Percentiles rank a stretch among this genome's conserved stretches.
Conservation (phyloP, 495 filamentous ascomycete genomes). For the Haplographium delicatum region DNA sequence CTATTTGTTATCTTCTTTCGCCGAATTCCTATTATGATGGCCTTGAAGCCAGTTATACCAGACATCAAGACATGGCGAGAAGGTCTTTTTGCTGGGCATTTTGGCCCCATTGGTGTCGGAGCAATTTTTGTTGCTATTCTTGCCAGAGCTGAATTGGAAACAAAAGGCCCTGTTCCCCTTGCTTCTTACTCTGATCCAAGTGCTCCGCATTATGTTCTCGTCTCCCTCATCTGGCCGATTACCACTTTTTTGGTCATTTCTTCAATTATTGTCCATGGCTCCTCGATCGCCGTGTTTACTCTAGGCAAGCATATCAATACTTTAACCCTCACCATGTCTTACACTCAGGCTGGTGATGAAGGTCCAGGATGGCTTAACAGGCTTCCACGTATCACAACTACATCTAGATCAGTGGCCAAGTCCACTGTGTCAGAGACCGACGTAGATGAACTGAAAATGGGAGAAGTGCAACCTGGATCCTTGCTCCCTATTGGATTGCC, state of each 20-base stretch:
- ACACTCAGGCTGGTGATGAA: conserved; percentile 81
- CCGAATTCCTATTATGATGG: conserved; percentile 92
- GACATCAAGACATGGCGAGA: conserved; percentile 99
- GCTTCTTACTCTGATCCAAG: conserved; percentile 48
- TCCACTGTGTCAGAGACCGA: conserved; percentile 48
- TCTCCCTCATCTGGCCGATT: conserved; percentile 91
- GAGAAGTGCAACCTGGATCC: conserved; percentile 69
- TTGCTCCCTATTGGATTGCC: conserved; percentile 71
- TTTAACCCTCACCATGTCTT: conserved; percentile 89
- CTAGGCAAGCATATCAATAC: conserved; percentile 98
- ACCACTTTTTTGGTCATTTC: conserved; percentile 90
- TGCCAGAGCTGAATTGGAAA: conserved; percentile 83
- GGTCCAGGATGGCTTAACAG: conserved; percentile 92
- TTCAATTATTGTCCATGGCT: conserved; percentile 94
- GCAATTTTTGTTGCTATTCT: conserved; percentile 94
- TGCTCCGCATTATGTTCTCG: conserved; percentile 57
- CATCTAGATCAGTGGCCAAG: conserved; percentile 81
- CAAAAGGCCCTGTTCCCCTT: conserved; percentile 63
- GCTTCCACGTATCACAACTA: conserved; percentile 81
- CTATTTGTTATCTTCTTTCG: conserved; percentile 93
- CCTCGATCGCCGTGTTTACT: conserved; percentile 96
- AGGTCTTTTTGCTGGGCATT: conserved; percentile 95
- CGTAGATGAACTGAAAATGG: conserved; percentile 48
- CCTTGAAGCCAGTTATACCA: conserved; percentile 87
- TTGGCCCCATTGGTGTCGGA: conserved; percentile 96